Percentiles rank a stretch among this genome's conserved stretches.
phyloP scores from a whole-genome alignment of 768 basidiomycete species.

The Leccinum sublutescens region DNA sequence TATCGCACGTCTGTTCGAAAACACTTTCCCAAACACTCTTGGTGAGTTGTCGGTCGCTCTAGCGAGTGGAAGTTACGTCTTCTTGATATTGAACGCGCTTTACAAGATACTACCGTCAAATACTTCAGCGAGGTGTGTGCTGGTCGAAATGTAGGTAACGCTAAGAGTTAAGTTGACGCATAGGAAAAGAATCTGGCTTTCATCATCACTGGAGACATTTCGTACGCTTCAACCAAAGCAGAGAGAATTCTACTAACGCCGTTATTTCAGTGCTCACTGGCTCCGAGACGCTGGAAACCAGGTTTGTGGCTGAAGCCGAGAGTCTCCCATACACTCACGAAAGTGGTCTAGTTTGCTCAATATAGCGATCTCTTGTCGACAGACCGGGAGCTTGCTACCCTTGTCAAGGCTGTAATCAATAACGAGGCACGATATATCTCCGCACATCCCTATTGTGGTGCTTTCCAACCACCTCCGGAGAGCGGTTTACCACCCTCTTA shows the following conservation, averaged over 20 bases:
- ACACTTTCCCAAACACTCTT: conserved; percentile 79
- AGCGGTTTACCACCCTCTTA: conserved; percentile 61
- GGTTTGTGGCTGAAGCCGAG: conserved; percentile 34
- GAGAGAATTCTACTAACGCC: conserved; percentile 6
- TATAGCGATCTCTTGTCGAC: conserved; percentile 57
- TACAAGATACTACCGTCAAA: conserved; percentile 71
- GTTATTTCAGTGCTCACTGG: conserved; percentile 66
- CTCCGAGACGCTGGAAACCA: conserved; percentile 81
- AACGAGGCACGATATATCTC: conserved; percentile 74
- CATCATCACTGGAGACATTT: conserved; percentile 80
- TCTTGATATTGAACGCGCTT: not conserved
- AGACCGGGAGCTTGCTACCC: conserved; percentile 57
- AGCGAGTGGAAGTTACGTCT: not conserved
- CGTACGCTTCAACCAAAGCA: conserved; percentile 43
- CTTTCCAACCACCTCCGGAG: conserved; percentile 79
- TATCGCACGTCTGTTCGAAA: conserved; percentile 75
- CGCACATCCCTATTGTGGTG: conserved; percentile 74
- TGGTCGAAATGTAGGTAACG: not conserved
- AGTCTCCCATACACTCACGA: not conserved
- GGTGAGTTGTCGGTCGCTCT: conserved; percentile 40
- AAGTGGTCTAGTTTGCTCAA: conserved; percentile 56
- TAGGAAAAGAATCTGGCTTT: conserved; percentile 72
- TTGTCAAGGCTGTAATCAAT: conserved; percentile 81
- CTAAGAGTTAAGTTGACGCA: conserved; percentile 5
- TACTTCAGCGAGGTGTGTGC: conserved; percentile 59